Percentiles rank a stretch among this genome's conserved stretches.
Conservation (phyloP, 805 yeast species). For the Yarrowia sp. region DNA sequence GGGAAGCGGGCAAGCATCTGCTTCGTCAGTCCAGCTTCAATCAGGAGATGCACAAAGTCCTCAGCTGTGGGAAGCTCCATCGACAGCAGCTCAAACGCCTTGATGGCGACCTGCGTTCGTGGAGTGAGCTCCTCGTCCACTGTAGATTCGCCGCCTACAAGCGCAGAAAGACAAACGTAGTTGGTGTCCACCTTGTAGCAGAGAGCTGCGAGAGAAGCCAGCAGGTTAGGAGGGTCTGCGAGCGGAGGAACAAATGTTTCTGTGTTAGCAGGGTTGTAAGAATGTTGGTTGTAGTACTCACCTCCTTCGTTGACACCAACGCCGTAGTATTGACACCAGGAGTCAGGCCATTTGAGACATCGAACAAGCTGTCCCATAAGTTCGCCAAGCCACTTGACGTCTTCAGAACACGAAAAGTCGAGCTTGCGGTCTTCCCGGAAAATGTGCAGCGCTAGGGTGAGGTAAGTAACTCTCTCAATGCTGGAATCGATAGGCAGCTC, state of each 20-base stretch:
- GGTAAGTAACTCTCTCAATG: slow-evolving; percentile 3
- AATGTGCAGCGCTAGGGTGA: slow-evolving; percentile 12
- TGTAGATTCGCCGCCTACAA: slow-evolving; percentile 52
- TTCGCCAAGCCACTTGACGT: neutral
- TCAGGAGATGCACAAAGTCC: slow-evolving; percentile 61
- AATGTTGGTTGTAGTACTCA: neutral
- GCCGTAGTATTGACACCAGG: slow-evolving; percentile 5
- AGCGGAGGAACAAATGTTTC: neutral
- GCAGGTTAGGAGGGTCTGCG: slow-evolving; percentile 4
- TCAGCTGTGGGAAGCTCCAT: slow-evolving; percentile 48
- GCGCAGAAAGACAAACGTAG: slow-evolving; percentile 62
- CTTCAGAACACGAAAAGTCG: neutral
- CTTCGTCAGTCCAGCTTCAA: slow-evolving; percentile 51
- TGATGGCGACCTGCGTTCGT: slow-evolving; percentile 21
- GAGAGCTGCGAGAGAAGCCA: slow-evolving; percentile 33
- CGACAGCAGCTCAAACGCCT: slow-evolving; percentile 37
- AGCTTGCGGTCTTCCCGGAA: slow-evolving; percentile 20
- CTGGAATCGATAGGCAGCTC: slow-evolving; percentile 1
- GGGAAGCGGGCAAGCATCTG: slow-evolving; percentile 66
- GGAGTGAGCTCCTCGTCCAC: slow-evolving; percentile 34
- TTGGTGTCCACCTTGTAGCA: slow-evolving; percentile 53
- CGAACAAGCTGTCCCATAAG: neutral
- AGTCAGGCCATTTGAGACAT: neutral
- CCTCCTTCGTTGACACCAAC: neutral
- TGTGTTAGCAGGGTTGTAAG: neutral